These are phyloP conservation scores for Cyclocybe aegerita DNA, from an alignment of 768 basidiomycete species.

Conservation along the genomic window DNA sequence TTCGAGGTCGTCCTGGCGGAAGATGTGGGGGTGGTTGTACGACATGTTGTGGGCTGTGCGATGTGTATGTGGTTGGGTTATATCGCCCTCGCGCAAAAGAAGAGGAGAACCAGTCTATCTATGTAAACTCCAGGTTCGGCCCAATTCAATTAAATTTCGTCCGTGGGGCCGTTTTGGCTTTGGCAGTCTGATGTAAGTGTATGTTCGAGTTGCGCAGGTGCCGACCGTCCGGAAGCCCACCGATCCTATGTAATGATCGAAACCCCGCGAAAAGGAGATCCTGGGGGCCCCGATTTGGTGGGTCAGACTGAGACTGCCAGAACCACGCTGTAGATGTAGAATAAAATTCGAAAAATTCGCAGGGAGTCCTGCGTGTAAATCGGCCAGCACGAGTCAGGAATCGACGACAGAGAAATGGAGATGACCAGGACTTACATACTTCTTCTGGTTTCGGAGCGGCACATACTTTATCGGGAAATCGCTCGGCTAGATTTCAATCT, in stretches of 20 bases:
- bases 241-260: slow-evolving; percentile 24
- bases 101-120: slow-evolving; percentile 23
- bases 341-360: not conserved
- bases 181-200: slow-evolving; percentile 32
- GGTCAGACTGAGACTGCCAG: too few species aligned
- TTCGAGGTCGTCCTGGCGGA: slow-evolving; percentile 12
- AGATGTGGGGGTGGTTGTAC: slow-evolving; percentile 11
- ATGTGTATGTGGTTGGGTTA: slow-evolving; percentile 14
- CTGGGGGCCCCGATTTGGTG: not conserved
- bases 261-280: slow-evolving; percentile 6
- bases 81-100: slow-evolving; percentile 20
- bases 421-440: slow-evolving; percentile 11
- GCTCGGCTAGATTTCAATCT: slow-evolving; percentile 17
- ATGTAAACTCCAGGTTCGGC: slow-evolving; percentile 15
- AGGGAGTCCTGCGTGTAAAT: not conserved
- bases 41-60: slow-evolving; percentile 15
- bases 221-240: slow-evolving; percentile 23
- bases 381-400: not conserved
- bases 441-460: slow-evolving; percentile 27
- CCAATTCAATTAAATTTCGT: slow-evolving; percentile 25
- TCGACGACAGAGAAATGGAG: slow-evolving; percentile 5
- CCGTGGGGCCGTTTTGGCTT: slow-evolving; percentile 30
- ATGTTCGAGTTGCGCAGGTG: slow-evolving; percentile 26
- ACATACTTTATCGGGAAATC: slow-evolving; percentile 25
- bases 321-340: too few species aligned